Evolutionary conservation across 371 early-diverging fungal genomes (phyloP), one percentile per base, ranked within the genome.

Genomic region (Rhizopus delemar): DNA sequence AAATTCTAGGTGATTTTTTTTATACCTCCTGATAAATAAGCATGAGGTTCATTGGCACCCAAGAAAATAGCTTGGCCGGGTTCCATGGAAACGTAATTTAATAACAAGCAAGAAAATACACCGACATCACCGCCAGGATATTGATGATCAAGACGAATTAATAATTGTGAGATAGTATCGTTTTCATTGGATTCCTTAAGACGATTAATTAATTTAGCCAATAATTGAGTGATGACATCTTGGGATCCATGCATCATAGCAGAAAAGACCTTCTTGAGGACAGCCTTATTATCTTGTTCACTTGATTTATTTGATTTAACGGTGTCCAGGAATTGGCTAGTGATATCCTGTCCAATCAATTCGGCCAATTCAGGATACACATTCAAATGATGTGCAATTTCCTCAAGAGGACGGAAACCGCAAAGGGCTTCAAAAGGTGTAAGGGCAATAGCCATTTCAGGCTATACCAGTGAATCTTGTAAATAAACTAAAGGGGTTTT

Each of bases 391-490:
- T 56, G 59, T 8, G 65, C 69, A 53, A 98, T 96, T 70, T 94
- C 93, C 5, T 81, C 66, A 53, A 96, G 73, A 3, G 94, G 92
- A 41, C 94, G 78, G 83, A 98, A 98, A n/a, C 95, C 96, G 73
- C 93, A 93, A 51, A 98, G 81, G 0, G 95, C 96, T 74, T 96
- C 94, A 69, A 98, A 98, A 22, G 88, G 86, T 6, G 97, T 96
- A 35, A 98, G 74, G 8, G 97, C 99, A 55, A 98, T 78, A 3
- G 98, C 93, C 97, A 98, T 97, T 74, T 98, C 99, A 3, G 99
- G 99, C 84, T 98, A 64, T 13, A 55, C 22, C 41, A 49, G 35
- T 39, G 5, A 53, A 15, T 29, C 45, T 33, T 34, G 52, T 32
- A 36, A 35, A 39, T 28, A 46, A 29, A 41, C 35, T 51, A 32